Conservation (phyloP, 352 stramenopile genomes). For the Pythium folliculosum region DNA sequence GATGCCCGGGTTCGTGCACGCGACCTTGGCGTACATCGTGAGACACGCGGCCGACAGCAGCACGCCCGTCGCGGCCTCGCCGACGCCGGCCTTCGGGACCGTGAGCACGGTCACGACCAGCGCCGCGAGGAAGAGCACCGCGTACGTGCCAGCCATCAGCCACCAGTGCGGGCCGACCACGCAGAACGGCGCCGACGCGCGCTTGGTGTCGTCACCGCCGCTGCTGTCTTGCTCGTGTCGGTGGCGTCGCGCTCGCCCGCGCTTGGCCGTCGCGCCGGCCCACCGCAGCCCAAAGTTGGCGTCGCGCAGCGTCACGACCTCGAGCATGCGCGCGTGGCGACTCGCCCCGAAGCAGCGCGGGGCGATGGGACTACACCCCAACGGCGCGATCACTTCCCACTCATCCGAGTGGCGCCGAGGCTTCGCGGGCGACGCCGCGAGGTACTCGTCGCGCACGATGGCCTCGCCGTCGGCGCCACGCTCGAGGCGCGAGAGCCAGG, state of each 20-base stretch:
- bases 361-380: background rate
- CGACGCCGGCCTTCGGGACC: slow-evolving; percentile 36
- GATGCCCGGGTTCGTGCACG: slow-evolving; percentile 74
- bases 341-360: background rate
- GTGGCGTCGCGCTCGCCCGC: background rate
- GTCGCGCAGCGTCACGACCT: slow-evolving; percentile 57
- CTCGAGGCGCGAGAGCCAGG: slow-evolving; percentile 20
- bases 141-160: slow-evolving; percentile 68
- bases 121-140: slow-evolving; percentile 46
- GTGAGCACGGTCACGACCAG: slow-evolving; percentile 55
- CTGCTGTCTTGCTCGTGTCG: slow-evolving; percentile 1
- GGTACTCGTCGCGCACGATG: background rate
- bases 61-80: slow-evolving; percentile 53
- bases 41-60: slow-evolving; percentile 60
- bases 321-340: slow-evolving; percentile 22
- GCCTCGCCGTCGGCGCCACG: background rate
- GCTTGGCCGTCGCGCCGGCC: slow-evolving; percentile 17
- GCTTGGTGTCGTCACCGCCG: background rate
- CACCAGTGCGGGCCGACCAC: slow-evolving; percentile 81
- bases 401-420: background rate
- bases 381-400: slow-evolving; percentile 11
- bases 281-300: slow-evolving; percentile 63
- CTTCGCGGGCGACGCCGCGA: background rate
- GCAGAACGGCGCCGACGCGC: slow-evolving; percentile 37
- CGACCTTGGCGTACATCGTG: slow-evolving; percentile 70